Conservation (phyloP, 2,329 filamentous ascomycete species). For the Apiospora kogelbergensis region DNA sequence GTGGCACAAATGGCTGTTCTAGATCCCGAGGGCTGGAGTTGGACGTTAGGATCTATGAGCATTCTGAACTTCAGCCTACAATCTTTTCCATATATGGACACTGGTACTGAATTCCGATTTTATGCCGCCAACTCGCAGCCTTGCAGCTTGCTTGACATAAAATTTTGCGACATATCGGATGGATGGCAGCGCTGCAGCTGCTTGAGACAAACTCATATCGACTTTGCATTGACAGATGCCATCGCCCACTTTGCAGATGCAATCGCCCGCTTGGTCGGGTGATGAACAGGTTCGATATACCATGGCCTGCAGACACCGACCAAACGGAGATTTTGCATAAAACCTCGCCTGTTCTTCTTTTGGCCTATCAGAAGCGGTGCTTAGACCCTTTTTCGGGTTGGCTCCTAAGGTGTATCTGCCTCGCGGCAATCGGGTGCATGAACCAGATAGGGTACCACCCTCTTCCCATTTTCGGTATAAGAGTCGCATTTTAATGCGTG, state of each 20-base stretch:
- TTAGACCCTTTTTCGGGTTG: neutral
- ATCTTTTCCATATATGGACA: neutral
- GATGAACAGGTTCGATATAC: neutral
- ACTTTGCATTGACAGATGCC: conserved; percentile 2
- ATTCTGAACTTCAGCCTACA: neutral
- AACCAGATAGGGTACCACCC: neutral
- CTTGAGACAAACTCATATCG: neutral
- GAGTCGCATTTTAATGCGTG: neutral
- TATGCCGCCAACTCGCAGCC: no score
- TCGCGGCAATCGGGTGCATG: neutral
- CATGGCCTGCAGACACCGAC: neutral
- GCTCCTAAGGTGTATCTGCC: neutral
- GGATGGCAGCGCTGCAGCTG: neutral
- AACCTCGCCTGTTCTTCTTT: neutral
- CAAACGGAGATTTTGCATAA: neutral
- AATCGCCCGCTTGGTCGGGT: neutral
- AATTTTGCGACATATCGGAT: neutral
- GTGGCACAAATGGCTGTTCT: neutral
- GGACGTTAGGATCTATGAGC: neutral
- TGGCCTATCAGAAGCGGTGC: neutral
- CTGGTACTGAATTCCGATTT: neutral
- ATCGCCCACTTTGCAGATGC: neutral
- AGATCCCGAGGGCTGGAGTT: neutral
- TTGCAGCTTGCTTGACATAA: neutral
- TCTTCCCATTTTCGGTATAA: neutral